Evolutionary conservation across 257 asterid species (phyloP), one percentile per base, ranked within the genome.

Genomic region (Henckelia pumila): DNA sequence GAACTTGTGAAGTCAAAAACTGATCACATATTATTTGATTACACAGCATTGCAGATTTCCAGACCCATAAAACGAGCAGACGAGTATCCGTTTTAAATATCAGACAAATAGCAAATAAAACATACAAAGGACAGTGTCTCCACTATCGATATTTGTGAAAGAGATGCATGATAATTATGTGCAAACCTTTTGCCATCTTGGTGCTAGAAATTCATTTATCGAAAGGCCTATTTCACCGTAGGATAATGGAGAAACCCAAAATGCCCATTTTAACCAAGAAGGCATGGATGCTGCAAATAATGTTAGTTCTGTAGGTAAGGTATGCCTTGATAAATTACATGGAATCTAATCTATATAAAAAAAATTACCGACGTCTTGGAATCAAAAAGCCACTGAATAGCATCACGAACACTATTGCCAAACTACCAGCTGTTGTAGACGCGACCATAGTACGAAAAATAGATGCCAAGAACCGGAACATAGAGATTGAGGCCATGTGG

Each of bases 401-500:
- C 64, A 78, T 32, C 61, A 80, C 67, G 53, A 82, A 74, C 37
- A 88, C 49, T 53, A 81, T 21, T 16, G 80, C 65, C 57, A 86
- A 47, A 75, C 82, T 69, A 33, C 84, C 85, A 32, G 86, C 88
- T 16, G 76, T 64, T 40, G 88, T 66, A 11, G 91, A 50, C 22
- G 78, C 82, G 76, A 83, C 84, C 58, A 78, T 44, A 58, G 77
- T 77, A 65, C 73, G 94, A 56, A 73, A 76, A 60, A 79, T 67
- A 64, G 89, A 78, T 33, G 96, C 93, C 73, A 84, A 49, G 79
- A 88, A 86, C 32, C 91, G 89, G 56, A 76, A 84, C 86, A 84
- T 73, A 65, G 96, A 86, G 61, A 69, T 63, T 4, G 85, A 78
- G 67, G 91, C 33, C 80, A 86, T 33, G 89, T 88, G 91, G 64